A percentile compares a stretch with the other conserved stretches of the same genome.
phyloP scores from a whole-genome alignment of 345 rosid species.

The Erucastrum elatum region DNA sequence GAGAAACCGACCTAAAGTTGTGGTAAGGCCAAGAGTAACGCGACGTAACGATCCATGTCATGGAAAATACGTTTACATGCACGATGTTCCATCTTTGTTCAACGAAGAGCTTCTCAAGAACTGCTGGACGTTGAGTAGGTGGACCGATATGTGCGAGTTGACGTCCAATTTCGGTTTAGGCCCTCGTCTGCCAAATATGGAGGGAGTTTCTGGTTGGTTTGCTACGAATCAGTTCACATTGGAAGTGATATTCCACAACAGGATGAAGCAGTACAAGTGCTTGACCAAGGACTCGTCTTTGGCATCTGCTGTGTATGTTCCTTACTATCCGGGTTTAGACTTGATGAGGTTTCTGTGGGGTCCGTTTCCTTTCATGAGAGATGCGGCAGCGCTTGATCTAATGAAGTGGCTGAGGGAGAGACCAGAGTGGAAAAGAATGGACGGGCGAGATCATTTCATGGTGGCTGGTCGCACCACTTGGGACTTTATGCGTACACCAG shows the following conservation, averaged over 20 bases:
- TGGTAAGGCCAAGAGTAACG: conserved; percentile 24
- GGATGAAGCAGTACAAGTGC: conserved; percentile 79
- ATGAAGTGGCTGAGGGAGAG: conserved; percentile 60
- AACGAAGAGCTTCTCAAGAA: conserved; percentile 67
- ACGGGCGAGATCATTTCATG: conserved; percentile 77
- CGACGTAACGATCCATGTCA: conserved; percentile 40
- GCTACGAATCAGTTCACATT: conserved; percentile 72
- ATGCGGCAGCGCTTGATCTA: conserved; percentile 52
- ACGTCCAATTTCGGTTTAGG: conserved; percentile 64
- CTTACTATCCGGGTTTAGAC: conserved; percentile 78
- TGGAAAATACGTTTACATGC: conserved; percentile 60
- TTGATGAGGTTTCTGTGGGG: conserved; percentile 70
- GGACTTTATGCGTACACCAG: conserved; percentile 75
- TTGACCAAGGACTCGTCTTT: conserved; percentile 61
- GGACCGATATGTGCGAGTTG: conserved; percentile 65
- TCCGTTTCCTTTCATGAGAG: conserved; percentile 50
- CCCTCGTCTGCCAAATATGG: conserved; percentile 44
- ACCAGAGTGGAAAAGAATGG: conserved; percentile 69
- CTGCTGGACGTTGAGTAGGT: conserved; percentile 54
- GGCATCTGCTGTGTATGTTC: conserved; percentile 74
- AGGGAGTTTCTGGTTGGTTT: conserved; percentile 62
- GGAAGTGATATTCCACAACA: conserved; percentile 75
- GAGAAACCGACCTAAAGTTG: conserved; percentile 14
- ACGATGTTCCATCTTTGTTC: conserved; percentile 57
- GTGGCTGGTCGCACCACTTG: conserved; percentile 82